A percentile compares a stretch with the other conserved stretches of the same genome.
Evolutionary conservation across 345 rosid species (phyloP).

Genomic region (Syzygium aqueum): DNA sequence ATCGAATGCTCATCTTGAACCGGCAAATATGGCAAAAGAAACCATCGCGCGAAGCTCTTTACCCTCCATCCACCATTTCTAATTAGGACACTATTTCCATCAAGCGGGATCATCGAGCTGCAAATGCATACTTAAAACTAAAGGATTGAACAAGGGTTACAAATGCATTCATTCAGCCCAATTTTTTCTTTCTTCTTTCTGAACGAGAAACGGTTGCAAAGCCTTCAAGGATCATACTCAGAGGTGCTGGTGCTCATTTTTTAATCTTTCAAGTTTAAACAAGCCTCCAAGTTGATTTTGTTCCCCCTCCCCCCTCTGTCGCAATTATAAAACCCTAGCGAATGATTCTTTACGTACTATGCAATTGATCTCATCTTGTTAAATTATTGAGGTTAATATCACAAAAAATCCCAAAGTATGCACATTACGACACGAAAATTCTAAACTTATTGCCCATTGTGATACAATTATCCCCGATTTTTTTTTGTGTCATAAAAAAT

Average conservation of each 20-base stretch:
- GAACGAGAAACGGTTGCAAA: not conserved
- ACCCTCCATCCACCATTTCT: not conserved
- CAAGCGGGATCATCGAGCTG: not conserved
- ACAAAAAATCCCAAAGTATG: too few species aligned
- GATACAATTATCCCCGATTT: too few species aligned
- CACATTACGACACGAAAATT: too few species aligned
- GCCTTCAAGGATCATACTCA: not conserved
- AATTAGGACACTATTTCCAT: conserved; percentile 4
- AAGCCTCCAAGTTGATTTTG: not conserved
- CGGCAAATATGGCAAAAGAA: not conserved
- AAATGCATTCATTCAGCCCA: not conserved
- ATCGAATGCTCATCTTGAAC: not conserved
- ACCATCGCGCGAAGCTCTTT: not conserved
- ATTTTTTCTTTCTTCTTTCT: too few species aligned
- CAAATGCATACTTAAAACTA: not conserved
- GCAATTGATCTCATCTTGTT: not conserved
- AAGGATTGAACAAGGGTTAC: not conserved
- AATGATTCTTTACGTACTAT: not conserved
- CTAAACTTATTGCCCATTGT: too few species aligned
- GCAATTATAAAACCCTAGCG: not conserved
- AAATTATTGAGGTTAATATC: too few species aligned
- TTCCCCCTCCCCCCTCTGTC: too few species aligned
- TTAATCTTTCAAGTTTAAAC: not conserved
- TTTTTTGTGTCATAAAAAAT: too few species aligned
- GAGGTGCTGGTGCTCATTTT: not conserved